Percentiles rank a stretch among this genome's conserved stretches.
phyloP scores from a whole-genome alignment of 108 stramenopile species.

The Asterionellopsis glacialis region DNA sequence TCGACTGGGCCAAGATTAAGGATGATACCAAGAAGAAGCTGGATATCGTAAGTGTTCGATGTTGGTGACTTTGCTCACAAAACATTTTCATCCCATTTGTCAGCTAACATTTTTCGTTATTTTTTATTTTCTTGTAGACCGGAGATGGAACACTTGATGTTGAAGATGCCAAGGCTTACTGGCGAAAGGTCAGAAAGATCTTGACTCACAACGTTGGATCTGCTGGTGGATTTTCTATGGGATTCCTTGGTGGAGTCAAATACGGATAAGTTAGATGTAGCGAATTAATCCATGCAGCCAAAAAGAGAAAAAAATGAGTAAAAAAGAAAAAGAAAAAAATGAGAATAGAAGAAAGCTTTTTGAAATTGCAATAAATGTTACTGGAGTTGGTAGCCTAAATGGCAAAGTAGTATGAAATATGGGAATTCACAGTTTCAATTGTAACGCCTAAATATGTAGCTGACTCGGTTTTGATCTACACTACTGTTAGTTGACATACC shows the following conservation, averaged over 20 bases:
- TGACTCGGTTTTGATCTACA: too few relatives aligned
- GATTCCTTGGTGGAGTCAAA: constrained; percentile 80
- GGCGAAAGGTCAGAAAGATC: constrained; percentile 71
- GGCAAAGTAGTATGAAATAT: too few relatives aligned
- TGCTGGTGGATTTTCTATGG: constrained; percentile 81
- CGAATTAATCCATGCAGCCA: too few relatives aligned
- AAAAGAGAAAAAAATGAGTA: too few relatives aligned
- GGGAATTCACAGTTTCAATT: too few relatives aligned
- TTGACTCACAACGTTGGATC: constrained; percentile 73
- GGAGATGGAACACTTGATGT: constrained; percentile 54
- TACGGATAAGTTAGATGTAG: constrained; percentile 22
- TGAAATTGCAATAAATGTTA: too few relatives aligned
- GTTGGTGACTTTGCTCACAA: constrained; percentile 11
- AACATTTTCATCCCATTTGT: not conserved
- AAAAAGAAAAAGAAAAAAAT: too few relatives aligned
- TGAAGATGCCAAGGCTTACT: constrained; percentile 72
- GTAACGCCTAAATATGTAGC: too few relatives aligned
- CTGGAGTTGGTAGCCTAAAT: too few relatives aligned
- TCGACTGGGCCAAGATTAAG: constrained; percentile 86
- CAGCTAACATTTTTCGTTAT: not conserved
- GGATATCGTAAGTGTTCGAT: constrained; percentile 43
- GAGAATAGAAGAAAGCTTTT: too few relatives aligned
- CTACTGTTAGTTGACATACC: too few relatives aligned
- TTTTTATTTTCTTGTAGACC: constrained; percentile 16
- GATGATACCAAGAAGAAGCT: constrained; percentile 51